These are phyloP conservation scores for Arthroderma uncinatum DNA, from an alignment of 2,329 filamentous ascomycete species.

Conservation along the genomic window DNA sequence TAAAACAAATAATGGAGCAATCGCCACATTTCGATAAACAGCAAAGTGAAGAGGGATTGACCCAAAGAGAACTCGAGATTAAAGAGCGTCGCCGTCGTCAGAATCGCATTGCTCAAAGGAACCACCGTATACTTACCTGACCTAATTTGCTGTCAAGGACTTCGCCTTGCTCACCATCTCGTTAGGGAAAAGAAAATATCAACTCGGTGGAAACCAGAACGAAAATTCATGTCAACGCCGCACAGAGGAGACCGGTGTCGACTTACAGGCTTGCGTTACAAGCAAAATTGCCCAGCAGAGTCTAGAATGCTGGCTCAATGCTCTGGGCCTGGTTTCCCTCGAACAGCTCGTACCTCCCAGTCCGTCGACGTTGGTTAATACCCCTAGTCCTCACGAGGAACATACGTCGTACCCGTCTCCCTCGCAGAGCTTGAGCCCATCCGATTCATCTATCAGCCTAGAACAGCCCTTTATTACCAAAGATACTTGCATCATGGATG, in stretches of 20 bases:
- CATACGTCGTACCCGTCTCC: neutral
- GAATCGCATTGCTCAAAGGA: constrained; percentile 6
- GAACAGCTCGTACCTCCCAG: neutral
- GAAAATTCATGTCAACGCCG: neutral
- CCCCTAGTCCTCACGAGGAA: neutral
- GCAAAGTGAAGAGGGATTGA: neutral
- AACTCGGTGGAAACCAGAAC: neutral
- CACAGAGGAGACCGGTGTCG: neutral
- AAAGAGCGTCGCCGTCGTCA: constrained; percentile 4
- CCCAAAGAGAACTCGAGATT: neutral
- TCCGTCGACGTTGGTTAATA: neutral
- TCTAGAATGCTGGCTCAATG: neutral
- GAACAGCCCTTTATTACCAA: neutral
- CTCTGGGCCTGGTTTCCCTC: neutral
- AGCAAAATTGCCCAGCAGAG: neutral
- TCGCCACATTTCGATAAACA: neutral
- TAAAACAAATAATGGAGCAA: neutral
- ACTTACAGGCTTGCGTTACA: neutral
- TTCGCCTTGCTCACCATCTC: neutral
- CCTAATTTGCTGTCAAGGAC: neutral
- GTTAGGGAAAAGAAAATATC: neutral
- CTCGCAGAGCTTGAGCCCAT: neutral
- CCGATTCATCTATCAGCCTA: too few species aligned
- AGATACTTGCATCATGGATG: neutral
- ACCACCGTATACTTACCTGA: neutral